Base-by-base conservation (phyloP, 352 stramenopile species). In the Pythium pyrilobum region DNA sequence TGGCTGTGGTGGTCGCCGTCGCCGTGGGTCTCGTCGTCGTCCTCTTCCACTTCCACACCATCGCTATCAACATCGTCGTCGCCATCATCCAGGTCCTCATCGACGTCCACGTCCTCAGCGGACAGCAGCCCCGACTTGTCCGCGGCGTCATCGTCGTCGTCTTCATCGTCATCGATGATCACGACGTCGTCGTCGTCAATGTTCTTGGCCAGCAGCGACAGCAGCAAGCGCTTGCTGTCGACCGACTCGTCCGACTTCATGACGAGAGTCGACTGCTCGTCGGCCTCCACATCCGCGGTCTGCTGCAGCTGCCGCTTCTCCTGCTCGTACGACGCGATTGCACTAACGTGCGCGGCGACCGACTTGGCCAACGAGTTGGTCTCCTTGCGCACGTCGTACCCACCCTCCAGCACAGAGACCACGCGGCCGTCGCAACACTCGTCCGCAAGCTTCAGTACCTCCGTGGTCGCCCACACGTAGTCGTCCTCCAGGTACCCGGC, bases 301-400 rank as follows among this genome's bases (percentile, higher is more conserved):
- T 45, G 29, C 27, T 57, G 28, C 9, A 48, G 33, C 39, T 51
- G 47, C 28, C 63, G 50, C 18, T 24, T 61, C 12, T 68, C 64
- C 56, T 74, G 46, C 39, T 88, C 80, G 48, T 85, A 90, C 9
- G 59, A 58, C 21, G 77, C 80, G 45, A 93, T 89, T 12, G 83
- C 79, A 20, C 70, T 64, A 31, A 93, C 81, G 56, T 93, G 83
- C 5, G 83, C 81, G 3, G 76, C 80, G 5, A 91, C 79, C 12
- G 83, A 93, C 59, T 87, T 87, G 49, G 83, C 83, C 36, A 94
- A 56, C 52, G 81, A 85, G 48, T 91, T 92, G 7, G 83, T 94
- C 56, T 91, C 79, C 33, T 72, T 72, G 28, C 76, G 79, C 31
- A 92, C 80, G 31, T 92, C 81, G 62, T 93, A 95, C 21, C 85